phyloP scores from a whole-genome alignment of 164 flowering plant species.

The Malania oleifera region DNA sequence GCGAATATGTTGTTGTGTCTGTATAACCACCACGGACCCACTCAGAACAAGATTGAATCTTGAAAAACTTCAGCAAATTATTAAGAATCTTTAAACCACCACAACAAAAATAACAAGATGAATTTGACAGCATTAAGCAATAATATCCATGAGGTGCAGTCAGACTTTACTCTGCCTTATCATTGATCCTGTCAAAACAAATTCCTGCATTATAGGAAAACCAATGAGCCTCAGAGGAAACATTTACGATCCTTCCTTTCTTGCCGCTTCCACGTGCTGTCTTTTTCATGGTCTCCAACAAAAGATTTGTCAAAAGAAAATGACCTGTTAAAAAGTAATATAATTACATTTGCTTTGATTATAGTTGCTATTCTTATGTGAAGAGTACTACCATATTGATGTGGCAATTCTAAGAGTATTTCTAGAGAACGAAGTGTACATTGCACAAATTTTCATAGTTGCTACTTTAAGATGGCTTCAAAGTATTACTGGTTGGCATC shows the following conservation, averaged over 20 bases:
- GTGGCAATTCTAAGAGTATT: no score
- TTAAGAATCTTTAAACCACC: not conserved
- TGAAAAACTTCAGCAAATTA: not conserved
- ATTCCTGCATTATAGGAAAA: constrained; percentile 55
- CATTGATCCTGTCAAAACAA: constrained; percentile 62
- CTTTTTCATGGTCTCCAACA: constrained; percentile 68
- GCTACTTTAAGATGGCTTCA: no score
- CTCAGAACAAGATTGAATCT: not conserved
- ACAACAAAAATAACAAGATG: not conserved
- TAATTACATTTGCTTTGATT: no score
- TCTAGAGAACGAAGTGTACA: no score
- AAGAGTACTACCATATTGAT: no score
- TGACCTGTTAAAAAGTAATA: constrained; percentile 44
- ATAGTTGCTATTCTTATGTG: no score
- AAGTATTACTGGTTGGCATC: no score
- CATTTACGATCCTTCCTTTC: constrained; percentile 80
- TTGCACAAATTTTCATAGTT: no score
- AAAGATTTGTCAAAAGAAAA: constrained; percentile 72
- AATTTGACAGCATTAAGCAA: not conserved
- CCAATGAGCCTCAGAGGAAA: constrained; percentile 57
- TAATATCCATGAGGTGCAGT: not conserved
- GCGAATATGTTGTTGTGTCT: constrained; percentile 42
- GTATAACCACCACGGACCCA: constrained; percentile 10
- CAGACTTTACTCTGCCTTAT: constrained; percentile 42
- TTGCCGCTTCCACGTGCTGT: constrained; percentile 41